Conservation (phyloP, 805 yeast species). For the Tetrapisispora phaffii region DNA sequence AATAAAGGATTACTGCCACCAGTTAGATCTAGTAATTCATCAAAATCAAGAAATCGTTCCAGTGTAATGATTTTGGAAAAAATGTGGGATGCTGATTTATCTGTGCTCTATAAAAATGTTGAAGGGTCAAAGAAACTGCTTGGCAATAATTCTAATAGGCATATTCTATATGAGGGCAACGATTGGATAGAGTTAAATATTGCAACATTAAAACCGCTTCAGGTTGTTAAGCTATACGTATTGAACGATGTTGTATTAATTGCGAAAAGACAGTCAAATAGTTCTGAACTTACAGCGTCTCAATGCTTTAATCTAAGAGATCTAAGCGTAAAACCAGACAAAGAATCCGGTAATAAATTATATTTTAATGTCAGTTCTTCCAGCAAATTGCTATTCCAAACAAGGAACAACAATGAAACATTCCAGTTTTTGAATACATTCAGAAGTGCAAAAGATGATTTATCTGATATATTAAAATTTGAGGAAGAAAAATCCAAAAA, state of each 20-base stretch:
- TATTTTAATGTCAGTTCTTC: constrained; percentile 1
- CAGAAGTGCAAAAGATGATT: constrained; percentile 52
- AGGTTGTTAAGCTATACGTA: constrained; percentile 65
- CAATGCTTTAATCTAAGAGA: constrained; percentile 2
- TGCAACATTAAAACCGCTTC: constrained; percentile 72
- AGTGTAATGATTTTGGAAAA: constrained; percentile 65
- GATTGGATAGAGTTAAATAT: constrained; percentile 82
- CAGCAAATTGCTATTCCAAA: constrained; percentile 14
- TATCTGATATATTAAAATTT: constrained; percentile 44
- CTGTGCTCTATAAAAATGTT: constrained; percentile 63
- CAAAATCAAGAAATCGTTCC: constrained; percentile 44
- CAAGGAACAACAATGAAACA: constrained; percentile 19
- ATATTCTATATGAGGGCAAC: constrained; percentile 66
- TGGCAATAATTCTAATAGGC: constrained; percentile 48
- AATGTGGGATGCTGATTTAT: constrained; percentile 71
- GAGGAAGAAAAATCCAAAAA: constrained; percentile 38
- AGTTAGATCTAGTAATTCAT: constrained; percentile 6
- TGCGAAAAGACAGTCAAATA: constrained; percentile 45
- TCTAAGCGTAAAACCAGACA: not conserved
- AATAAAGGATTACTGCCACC: constrained; percentile 16
- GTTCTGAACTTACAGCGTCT: not conserved
- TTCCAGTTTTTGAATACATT: constrained; percentile 42
- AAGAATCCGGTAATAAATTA: not conserved
- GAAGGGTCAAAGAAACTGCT: constrained; percentile 84
- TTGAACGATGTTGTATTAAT: constrained; percentile 69